phyloP scores from a whole-genome alignment of 768 basidiomycete genomes.

The Leucocoprinus sp. region DNA sequence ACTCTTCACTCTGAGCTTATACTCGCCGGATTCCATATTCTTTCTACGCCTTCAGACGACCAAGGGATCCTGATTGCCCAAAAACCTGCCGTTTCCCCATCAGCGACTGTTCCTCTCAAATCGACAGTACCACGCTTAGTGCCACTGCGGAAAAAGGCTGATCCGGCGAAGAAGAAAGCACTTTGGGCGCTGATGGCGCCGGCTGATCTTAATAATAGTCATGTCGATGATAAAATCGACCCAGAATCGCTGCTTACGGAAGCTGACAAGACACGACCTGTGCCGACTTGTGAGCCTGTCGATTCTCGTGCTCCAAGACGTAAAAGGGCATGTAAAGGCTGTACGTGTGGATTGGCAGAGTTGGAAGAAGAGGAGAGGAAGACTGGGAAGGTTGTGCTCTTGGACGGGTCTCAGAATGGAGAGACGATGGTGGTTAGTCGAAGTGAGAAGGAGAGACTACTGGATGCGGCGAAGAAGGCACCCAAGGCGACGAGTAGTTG shows the following conservation, averaged over 20 bases:
- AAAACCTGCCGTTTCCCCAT: conserved; percentile 47
- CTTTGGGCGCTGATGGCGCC: conserved; percentile 71
- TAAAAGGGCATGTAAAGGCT: conserved; percentile 93
- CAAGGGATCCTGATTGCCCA: conserved; percentile 54
- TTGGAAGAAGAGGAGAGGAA: conserved; percentile 76
- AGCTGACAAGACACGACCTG: conserved; percentile 73
- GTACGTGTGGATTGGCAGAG: conserved; percentile 94
- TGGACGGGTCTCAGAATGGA: conserved; percentile 57
- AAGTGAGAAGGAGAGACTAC: conserved; percentile 56
- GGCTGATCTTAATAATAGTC: too few relatives aligned
- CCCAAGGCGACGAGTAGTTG: conserved; percentile 93
- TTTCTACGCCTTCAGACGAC: conserved; percentile 33
- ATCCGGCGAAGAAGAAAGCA: conserved; percentile 75
- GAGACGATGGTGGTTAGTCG: conserved; percentile 48
- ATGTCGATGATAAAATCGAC: conserved; percentile 76
- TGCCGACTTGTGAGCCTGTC: conserved; percentile 68
- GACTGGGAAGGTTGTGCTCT: conserved; percentile 53
- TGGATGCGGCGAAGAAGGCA: conserved; percentile 58
- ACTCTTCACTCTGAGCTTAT: conserved; percentile 51
- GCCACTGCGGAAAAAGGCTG: conserved; percentile 45
- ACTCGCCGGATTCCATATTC: conserved; percentile 55
- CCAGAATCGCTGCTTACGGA: conserved; percentile 77
- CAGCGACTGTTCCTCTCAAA: conserved; percentile 37
- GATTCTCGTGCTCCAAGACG: conserved; percentile 45
- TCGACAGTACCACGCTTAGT: conserved; percentile 14